Percentiles rank a stretch among this genome's conserved stretches.
Conservation (phyloP, 2,329 filamentous ascomycete genomes). For the Calonectria pseudoturangicola region DNA sequence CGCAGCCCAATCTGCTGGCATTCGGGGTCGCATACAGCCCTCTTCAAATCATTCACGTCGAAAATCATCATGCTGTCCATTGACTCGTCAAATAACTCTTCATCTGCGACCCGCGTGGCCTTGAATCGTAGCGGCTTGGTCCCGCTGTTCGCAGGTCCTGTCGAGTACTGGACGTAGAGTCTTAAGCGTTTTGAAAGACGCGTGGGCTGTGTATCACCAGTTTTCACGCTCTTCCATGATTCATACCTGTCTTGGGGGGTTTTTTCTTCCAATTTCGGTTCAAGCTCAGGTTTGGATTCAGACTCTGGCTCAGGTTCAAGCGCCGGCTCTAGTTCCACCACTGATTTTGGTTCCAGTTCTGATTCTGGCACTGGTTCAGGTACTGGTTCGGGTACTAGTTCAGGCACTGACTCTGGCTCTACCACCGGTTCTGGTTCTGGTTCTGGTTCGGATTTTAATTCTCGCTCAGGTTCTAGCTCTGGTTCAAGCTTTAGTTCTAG, state of each 20-base stretch:
- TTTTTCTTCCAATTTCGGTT: no score
- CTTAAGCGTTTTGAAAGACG: conserved; percentile 29
- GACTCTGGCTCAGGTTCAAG: neutral
- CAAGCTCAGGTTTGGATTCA: neutral
- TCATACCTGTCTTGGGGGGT: neutral
- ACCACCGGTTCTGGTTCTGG: neutral
- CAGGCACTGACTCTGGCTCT: neutral
- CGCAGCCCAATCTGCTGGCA: conserved; percentile 9
- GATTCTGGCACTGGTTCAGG: neutral
- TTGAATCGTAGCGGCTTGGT: conserved; percentile 30
- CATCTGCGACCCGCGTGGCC: conserved; percentile 30
- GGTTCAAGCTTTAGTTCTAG: neutral
- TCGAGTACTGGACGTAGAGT: conserved; percentile 43
- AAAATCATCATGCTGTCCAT: conserved; percentile 6
- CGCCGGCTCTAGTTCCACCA: neutral
- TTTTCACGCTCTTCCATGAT: conserved; percentile 36
- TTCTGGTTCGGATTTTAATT: no score
- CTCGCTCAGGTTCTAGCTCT: neutral
- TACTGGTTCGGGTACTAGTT: neutral
- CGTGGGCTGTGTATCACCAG: conserved; percentile 18
- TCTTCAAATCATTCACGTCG: conserved; percentile 30
- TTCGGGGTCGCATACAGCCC: neutral
- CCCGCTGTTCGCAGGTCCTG: conserved; percentile 6
- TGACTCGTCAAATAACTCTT: neutral
- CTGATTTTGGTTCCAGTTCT: neutral